Evolutionary conservation across 73 alveolate species (phyloP), one percentile per base, ranked within the genome.

Genomic region (Blepharisma japonicum): DNA sequence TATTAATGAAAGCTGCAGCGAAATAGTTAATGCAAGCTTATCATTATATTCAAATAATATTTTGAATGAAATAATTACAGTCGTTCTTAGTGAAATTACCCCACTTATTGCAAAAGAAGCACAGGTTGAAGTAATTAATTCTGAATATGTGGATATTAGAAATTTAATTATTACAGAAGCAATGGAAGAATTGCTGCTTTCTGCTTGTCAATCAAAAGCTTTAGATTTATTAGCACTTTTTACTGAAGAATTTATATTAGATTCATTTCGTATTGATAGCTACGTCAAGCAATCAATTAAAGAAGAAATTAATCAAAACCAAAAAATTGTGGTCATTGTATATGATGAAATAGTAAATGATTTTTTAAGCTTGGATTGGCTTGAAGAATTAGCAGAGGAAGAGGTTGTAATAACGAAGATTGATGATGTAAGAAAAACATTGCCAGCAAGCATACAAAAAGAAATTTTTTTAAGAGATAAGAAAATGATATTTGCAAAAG

Each of bases 131-230:
- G 74, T 61, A 8, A 61, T 39, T 20, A 39, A 61, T 25, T 61
- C 74, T 61, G 74, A 61, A 61, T 61, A 61, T 5, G 18, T 61
- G 14, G 74, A 61, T 61, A 61, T 61, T 1, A 61, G 74, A 25
- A 61, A 61, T 61, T 39, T 18, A 25, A 25, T 61, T 14, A 14
- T 61, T 20, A 25, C 14, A 14, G 74, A 61, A 61, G 74, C 23
- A 8, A 18, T 61, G 38, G 74, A 61, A 61, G 74, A 61, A 61
- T 11, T 14, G 46, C 18, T 61, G 38, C 39, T 20, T 8, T 14
- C n/a, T 61, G 5, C 23, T 5, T 18, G 50, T 5, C 14, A 14
- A 9, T 14, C 18, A 2, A n/a, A 18, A 14, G 23, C 74, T 18
- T 14, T 14, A 14, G 38, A 61, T 61, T 20, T 61, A 61, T 61